These are phyloP conservation scores for Xylariomycetidae sp. DNA, from an alignment of 2,329 filamentous ascomycete genomes.

Conservation along the genomic window DNA sequence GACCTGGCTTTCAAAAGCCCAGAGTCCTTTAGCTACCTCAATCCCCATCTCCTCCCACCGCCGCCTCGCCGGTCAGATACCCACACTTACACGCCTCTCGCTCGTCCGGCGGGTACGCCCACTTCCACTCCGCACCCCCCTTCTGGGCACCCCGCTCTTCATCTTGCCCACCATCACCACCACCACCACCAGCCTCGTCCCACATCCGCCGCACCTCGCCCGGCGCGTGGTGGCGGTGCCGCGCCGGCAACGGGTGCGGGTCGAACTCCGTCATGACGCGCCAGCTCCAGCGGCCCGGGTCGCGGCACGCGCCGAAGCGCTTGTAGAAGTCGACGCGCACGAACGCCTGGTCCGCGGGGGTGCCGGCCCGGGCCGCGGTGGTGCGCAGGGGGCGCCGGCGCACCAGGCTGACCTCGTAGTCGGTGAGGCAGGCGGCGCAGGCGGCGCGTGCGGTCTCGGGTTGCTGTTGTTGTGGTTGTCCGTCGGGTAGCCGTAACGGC, in stretches of 20 bases:
- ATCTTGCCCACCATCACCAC: neutral
- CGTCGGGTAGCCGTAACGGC: neutral
- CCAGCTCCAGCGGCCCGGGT: neutral
- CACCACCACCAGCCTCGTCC: too few species aligned
- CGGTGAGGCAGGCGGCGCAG: neutral
- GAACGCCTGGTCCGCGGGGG: neutral
- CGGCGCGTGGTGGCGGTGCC: conserved; percentile 1
- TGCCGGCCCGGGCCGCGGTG: too few species aligned
- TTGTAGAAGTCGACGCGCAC: neutral
- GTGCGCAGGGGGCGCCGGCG: too few species aligned
- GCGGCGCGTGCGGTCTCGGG: too few species aligned
- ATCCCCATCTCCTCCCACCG: too few species aligned
- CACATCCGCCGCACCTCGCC: too few species aligned
- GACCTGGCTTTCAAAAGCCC: too few species aligned
- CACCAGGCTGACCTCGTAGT: neutral
- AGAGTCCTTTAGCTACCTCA: too few species aligned
- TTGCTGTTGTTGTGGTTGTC: neutral
- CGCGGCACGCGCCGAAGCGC: neutral
- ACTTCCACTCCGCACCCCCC: neutral
- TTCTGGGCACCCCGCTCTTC: neutral
- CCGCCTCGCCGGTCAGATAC: too few species aligned
- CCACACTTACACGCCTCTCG: conserved; percentile 1
- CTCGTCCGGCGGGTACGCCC: neutral
- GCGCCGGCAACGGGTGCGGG: neutral
- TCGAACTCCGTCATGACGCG: conserved; percentile 1